Base-by-base conservation (phyloP, 2,329 filamentous ascomycete species). In the Hortaea sp. region DNA sequence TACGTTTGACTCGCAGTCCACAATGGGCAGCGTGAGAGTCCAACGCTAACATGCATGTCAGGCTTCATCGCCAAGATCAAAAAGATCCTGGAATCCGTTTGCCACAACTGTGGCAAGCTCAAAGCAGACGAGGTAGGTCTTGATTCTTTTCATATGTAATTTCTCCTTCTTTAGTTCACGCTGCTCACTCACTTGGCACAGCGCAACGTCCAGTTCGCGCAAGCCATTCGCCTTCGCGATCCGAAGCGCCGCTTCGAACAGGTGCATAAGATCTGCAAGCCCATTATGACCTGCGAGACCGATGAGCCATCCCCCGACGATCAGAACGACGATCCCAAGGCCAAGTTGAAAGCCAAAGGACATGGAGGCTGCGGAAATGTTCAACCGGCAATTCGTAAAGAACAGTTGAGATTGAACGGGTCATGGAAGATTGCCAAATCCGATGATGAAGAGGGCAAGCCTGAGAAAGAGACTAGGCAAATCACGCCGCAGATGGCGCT, bases 21-120 rank as follows among this genome's bases (percentile, higher is more conserved):
- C 41, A 11, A 42, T 46, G 38, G 12, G 32, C 32, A 37, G 10
- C 10, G 32, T 45, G 31, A 43, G 30, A 39, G 56, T 49, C 57
- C 54, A 51, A 20, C 20, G 20, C 20, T 58, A 20, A 20, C 20
- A 20, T 20, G 2, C 20, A 20, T 51, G 55, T 72, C 76, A 74
- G 92, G 92, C 62, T 99, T 95, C 70, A 85, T 99, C 72, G 94
- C 87, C 68, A 97, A 97, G 75, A 89, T 95, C 71, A 98, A 99
- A 77, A 98, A 97, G 76, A 81, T 99, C 60, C 76, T 98, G 68
- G 94, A 98, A 77, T 92, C 89, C 59, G 89, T 98, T 68, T 98
- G 94, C 78, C 89, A 95, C 73, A 95, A 94, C 69, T 98, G 94
- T 77, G 90, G 89, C 72, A 94, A 92, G 76, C 87, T 97, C 65